These are phyloP conservation scores for Boeremia exigua DNA, from an alignment of 2,329 filamentous ascomycete species.

Conservation along the genomic window DNA sequence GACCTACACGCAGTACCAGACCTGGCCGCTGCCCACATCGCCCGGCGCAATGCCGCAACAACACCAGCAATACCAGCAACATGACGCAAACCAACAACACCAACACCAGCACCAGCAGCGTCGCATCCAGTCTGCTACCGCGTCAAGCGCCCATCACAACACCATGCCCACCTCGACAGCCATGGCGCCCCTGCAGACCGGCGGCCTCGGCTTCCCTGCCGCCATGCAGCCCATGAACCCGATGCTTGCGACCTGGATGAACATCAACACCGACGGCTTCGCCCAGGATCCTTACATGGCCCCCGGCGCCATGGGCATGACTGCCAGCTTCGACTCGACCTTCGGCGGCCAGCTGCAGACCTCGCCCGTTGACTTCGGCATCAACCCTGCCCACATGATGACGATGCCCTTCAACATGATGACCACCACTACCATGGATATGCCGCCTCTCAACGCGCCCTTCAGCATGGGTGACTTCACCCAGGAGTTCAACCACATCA, in stretches of 20 bases:
- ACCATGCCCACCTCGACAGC: constrained; percentile 31
- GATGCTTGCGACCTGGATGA: constrained; percentile 53
- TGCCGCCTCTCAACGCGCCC: constrained; percentile 42
- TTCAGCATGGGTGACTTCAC: constrained; percentile 71
- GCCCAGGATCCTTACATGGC: constrained; percentile 34
- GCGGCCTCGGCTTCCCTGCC: constrained; percentile 40
- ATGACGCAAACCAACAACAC: constrained; percentile 12
- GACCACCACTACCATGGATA: constrained; percentile 51
- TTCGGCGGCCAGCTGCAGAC: constrained; percentile 52
- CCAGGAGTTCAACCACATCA: constrained; percentile 64
- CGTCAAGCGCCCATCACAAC: constrained; percentile 29
- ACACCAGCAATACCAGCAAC: constrained; percentile 18
- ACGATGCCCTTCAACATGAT: constrained; percentile 54
- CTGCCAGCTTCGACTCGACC: constrained; percentile 46
- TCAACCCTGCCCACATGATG: constrained; percentile 51
- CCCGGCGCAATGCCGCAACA: constrained; percentile 43
- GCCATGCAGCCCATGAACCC: constrained; percentile 45
- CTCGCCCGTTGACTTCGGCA: constrained; percentile 55
- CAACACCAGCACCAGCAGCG: constrained; percentile 35
- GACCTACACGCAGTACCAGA: constrained; percentile 38
- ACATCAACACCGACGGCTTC: constrained; percentile 45
- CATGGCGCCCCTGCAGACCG: constrained; percentile 44
- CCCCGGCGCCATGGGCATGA: constrained; percentile 38
- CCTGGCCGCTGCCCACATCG: constrained; percentile 49
- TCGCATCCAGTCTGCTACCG: constrained; percentile 36